Conservation (phyloP, 495 filamentous ascomycete species). For the Jackrogersella minutella region DNA sequence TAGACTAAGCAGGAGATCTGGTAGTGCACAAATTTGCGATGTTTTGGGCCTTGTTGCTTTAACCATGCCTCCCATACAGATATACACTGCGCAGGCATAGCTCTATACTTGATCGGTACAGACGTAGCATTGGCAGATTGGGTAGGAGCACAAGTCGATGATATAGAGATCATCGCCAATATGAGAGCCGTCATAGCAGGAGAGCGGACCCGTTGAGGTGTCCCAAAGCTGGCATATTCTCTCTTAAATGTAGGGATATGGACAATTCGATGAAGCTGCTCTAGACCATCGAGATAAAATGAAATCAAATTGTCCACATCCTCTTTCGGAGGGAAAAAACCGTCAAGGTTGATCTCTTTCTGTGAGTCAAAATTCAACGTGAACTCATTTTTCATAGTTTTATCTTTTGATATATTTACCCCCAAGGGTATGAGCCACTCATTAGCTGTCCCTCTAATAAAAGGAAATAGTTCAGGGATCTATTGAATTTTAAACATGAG, state of each 20-base stretch:
- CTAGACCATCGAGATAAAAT: slow-evolving; percentile 56
- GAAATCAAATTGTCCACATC: slow-evolving; percentile 49
- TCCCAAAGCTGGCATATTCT: slow-evolving; percentile 56
- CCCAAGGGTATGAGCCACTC: slow-evolving; percentile 54
- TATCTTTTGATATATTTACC: slow-evolving; percentile 48
- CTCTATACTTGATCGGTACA: slow-evolving; percentile 3
- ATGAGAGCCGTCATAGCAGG: slow-evolving; percentile 54
- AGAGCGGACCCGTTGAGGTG: slow-evolving; percentile 38
- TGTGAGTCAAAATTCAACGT: slow-evolving; percentile 40
- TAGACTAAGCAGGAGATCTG: slow-evolving; percentile 56
- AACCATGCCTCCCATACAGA: slow-evolving; percentile 50
- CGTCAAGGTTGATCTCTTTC: slow-evolving; percentile 47
- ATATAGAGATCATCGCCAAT: slow-evolving; percentile 51
- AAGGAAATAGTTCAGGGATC: slow-evolving; percentile 54
- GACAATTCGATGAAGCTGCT: slow-evolving; percentile 57
- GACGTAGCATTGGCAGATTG: slow-evolving; percentile 28
- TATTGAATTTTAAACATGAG: slow-evolving; percentile 19
- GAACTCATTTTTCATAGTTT: slow-evolving; percentile 40
- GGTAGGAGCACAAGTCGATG: slow-evolving; percentile 48
- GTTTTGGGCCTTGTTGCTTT: slow-evolving; percentile 51
- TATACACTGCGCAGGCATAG: slow-evolving; percentile 51
- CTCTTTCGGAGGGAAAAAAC: slow-evolving; percentile 49
- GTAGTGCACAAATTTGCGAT: slow-evolving; percentile 54
- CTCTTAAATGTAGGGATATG: slow-evolving; percentile 56
- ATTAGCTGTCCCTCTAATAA: slow-evolving; percentile 55